Evolutionary conservation across 2,329 filamentous ascomycete genomes (phyloP), one percentile per base, ranked within the genome.

Genomic region (Waltergamsia citrina): DNA sequence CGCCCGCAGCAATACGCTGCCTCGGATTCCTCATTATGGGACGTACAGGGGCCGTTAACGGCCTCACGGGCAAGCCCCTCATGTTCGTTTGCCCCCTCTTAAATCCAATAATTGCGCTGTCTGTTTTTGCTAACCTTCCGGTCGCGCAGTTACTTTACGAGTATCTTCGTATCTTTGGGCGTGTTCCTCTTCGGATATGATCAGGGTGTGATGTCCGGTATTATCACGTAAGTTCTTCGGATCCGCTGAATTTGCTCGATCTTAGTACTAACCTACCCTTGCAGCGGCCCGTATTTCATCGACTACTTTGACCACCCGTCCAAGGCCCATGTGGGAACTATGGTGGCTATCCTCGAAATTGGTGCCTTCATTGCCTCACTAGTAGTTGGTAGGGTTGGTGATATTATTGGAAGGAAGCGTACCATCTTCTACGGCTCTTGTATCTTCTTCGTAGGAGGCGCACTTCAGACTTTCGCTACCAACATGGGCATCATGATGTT

Each of bases 291-390:
- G 8, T 84, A 82, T 57, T 98, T 98, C 56, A 85, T 81, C 56
- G 78, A 88, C 54, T 94, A 94, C 57, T 96, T 98, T 61, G 70
- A 88, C 49, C 78, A 96, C 48, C 92, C 92, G 15, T 81, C 85
- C 17, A 75, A 76, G 47, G 85, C 87, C 30, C 78, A 94, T 55
- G 80, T 98, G 38, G 92, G 90, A 39, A 96, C 88, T 19, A 96
- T 96, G 81, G 92, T 98, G 38, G 90, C 92, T 44, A 96, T 98
- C 48, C 73, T 98, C 38, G 90, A 95, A 62, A 68, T 96, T 34
- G 92, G 92, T 39, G 92, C 92, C 24, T 83, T 98, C 41, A 81
- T 94, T 48, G 83, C 90, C 15, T 96, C 90, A 2, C 62, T 98
- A 9, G 58, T 81, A 20, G 86, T 96, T 23, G 92, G 92, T 32